Percentiles rank a stretch among this genome's conserved stretches.
phyloP scores from a whole-genome alignment of 192 early-diverging fungal genomes.

The Gaertneriomyces sp. region DNA sequence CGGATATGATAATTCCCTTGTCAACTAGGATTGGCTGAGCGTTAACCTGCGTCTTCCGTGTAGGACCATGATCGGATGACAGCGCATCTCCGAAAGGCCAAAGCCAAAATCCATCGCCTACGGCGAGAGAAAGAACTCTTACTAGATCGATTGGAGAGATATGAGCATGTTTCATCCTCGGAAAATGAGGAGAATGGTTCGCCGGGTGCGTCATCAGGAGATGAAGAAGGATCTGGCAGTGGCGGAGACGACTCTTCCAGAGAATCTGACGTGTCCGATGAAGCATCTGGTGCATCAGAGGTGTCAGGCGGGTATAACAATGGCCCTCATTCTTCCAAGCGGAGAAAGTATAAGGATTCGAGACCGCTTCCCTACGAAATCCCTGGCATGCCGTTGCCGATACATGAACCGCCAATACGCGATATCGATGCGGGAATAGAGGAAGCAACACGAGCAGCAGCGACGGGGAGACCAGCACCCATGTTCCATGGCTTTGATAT shows the following conservation, averaged over 20 bases:
- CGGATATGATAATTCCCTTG: neutral
- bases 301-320: neutral
- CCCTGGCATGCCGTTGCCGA: no score
- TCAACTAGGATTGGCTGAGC: neutral
- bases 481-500: neutral
- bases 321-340: neutral
- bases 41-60: neutral
- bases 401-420: no score
- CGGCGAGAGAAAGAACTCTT: constrained; percentile 33
- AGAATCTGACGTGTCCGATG: neutral
- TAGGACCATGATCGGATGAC: constrained; percentile 34
- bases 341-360: neutral
- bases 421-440: no score
- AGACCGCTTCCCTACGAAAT: neutral
- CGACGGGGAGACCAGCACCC: no score
- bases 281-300: neutral
- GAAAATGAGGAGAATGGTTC: constrained; percentile 12
- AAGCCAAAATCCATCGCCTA: constrained; percentile 14
- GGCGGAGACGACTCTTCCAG: neutral
- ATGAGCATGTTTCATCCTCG: constrained; percentile 20
- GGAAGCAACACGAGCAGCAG: no score
- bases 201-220: constrained; percentile 15
- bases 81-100: constrained; percentile 13
- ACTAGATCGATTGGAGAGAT: constrained; percentile 20
- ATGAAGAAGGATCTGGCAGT: neutral